phyloP scores from a whole-genome alignment of 345 rosid species.

The Raphanus raphanistrum region DNA sequence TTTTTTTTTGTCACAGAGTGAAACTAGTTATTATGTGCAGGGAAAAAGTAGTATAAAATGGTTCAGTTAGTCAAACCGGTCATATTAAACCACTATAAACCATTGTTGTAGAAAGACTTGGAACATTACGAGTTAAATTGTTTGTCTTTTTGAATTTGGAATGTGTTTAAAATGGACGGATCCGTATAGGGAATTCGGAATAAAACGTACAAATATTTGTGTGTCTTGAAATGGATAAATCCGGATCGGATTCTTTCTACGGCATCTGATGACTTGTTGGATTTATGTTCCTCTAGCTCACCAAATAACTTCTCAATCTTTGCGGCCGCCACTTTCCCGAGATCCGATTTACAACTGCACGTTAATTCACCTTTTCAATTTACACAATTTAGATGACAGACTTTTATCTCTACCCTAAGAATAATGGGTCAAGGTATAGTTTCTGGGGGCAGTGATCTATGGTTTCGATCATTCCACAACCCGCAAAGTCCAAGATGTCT shows the following conservation, averaged over 20 bases:
- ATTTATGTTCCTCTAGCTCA: slow-evolving; percentile 57
- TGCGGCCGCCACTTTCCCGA: slow-evolving; percentile 65
- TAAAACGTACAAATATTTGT: slow-evolving; percentile 69
- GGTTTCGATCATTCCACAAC: background rate
- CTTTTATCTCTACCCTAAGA: background rate
- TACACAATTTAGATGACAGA: background rate
- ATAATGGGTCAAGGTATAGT: background rate
- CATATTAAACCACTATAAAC: background rate
- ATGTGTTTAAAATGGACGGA: background rate
- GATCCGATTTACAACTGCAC: slow-evolving; percentile 59
- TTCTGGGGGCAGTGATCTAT: background rate
- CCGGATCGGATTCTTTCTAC: slow-evolving; percentile 64
- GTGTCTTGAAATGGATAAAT: slow-evolving; percentile 65
- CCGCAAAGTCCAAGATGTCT: background rate
- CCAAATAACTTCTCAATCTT: slow-evolving; percentile 69
- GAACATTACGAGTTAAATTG: background rate
- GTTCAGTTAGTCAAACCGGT: no score
- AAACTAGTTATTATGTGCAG: no score
- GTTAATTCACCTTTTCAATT: background rate
- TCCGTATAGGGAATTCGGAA: background rate
- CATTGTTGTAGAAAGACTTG: background rate
- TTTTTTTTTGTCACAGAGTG: no score
- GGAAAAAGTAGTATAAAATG: no score
- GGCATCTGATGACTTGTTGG: slow-evolving; percentile 47
- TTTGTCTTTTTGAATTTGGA: background rate